These are phyloP conservation scores for Ascobolus immersus DNA, from an alignment of 495 filamentous ascomycete species.

Conservation along the genomic window DNA sequence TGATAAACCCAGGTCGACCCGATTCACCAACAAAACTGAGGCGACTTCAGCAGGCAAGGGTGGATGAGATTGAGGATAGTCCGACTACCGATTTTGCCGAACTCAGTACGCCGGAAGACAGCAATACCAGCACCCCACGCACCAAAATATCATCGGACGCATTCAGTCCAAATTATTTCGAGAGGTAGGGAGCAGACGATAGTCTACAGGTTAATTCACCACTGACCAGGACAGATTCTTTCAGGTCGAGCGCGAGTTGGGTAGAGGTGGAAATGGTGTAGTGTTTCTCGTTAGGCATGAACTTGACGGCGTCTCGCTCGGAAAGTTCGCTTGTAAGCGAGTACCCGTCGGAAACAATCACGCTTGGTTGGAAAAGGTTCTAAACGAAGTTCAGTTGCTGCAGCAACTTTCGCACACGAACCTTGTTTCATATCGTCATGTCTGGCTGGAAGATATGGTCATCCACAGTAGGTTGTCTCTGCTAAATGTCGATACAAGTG, in stretches of 20 bases:
- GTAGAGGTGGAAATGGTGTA: slow-evolving; percentile 79
- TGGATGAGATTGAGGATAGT: slow-evolving; percentile 6
- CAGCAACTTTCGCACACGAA: slow-evolving; percentile 82
- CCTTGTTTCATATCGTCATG: slow-evolving; percentile 87
- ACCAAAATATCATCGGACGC: slow-evolving; percentile 58
- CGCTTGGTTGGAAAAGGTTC: slow-evolving; percentile 79
- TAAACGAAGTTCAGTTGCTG: slow-evolving; percentile 76
- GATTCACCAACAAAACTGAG: slow-evolving; percentile 15
- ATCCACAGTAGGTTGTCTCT: slow-evolving; percentile 26
- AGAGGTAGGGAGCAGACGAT: slow-evolving; percentile 17
- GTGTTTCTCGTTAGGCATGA: slow-evolving; percentile 77
- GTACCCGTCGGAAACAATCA: slow-evolving; percentile 86
- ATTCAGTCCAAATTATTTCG: slow-evolving; percentile 79
- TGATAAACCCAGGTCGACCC: slow-evolving; percentile 4
- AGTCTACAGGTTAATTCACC: neutral
- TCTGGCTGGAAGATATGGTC: slow-evolving; percentile 81
- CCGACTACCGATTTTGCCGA: slow-evolving; percentile 2
- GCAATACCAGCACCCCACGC: slow-evolving; percentile 27
- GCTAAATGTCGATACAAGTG: neutral
- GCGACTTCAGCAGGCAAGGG: slow-evolving; percentile 7
- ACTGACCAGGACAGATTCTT: slow-evolving; percentile 33
- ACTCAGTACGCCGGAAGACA: slow-evolving; percentile 10
- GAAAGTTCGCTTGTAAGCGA: slow-evolving; percentile 85
- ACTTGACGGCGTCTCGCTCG: slow-evolving; percentile 63
- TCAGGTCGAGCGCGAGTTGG: slow-evolving; percentile 59